A percentile compares a stretch with the other conserved stretches of the same genome.
phyloP scores from a whole-genome alignment of 1,139 yeast genomes.

The Casaregolazyma lundiana region DNA sequence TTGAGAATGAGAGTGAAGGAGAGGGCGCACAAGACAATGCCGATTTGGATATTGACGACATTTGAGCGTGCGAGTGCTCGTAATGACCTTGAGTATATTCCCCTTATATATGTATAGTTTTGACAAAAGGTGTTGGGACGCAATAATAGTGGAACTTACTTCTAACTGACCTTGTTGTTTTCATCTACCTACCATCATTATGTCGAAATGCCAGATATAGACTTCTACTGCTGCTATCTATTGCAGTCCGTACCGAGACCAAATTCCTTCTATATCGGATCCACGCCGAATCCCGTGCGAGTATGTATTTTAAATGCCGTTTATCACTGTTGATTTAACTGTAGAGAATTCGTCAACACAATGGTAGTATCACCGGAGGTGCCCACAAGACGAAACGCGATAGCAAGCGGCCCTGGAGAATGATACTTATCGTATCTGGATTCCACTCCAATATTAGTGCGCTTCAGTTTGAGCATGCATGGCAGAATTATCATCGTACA shows the following conservation, averaged over 20 bases:
- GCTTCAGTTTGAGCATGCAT: conserved; percentile 66
- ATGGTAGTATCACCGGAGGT: conserved; percentile 63
- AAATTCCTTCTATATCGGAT: conserved; percentile 63
- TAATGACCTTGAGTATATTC: background rate
- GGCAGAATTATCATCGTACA: conserved; percentile 68
- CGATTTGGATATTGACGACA: conserved; percentile 78
- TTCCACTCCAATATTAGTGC: conserved; percentile 71
- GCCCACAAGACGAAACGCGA: conserved; percentile 58
- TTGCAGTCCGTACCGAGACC: conserved; percentile 55
- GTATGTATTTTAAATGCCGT: conserved; percentile 18
- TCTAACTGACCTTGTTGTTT: background rate
- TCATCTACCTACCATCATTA: background rate
- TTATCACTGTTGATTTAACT: background rate
- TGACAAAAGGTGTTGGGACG: too few relatives aligned
- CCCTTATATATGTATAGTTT: background rate
- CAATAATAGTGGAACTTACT: too few relatives aligned
- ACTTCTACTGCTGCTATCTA: conserved; percentile 63
- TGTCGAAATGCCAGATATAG: conserved; percentile 15
- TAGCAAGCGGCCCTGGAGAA: conserved; percentile 69
- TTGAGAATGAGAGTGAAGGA: conserved; percentile 87
- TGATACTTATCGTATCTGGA: conserved; percentile 58
- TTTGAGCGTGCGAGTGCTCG: conserved; percentile 36
- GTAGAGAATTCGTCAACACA: conserved; percentile 64
- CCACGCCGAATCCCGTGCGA: conserved; percentile 68
- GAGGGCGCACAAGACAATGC: conserved; percentile 54